Conservation (phyloP, 345 rosid species). For the Melastoma malabathricum region DNA sequence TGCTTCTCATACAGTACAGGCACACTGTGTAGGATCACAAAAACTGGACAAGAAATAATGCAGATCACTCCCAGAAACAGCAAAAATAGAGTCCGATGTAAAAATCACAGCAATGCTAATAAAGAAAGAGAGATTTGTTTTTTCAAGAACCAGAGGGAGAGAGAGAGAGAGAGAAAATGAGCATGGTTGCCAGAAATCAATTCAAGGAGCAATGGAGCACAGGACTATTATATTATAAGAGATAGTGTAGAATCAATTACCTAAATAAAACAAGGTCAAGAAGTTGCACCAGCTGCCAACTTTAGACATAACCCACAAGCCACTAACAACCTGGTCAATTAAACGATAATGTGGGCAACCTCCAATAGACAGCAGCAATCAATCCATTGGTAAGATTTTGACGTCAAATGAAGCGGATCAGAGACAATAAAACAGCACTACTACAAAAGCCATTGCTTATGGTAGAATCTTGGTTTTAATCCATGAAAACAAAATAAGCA, state of each 20-base stretch:
- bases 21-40: slow-evolving; percentile 23
- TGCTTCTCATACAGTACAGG: slow-evolving; percentile 35
- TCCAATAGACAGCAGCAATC: neutral
- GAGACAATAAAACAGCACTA: too few relatives aligned
- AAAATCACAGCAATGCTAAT: too few relatives aligned
- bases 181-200: too few relatives aligned
- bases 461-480: neutral
- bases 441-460: too few relatives aligned
- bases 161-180: too few relatives aligned
- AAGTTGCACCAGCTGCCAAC: slow-evolving; percentile 37
- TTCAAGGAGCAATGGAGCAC: too few relatives aligned
- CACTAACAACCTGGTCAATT: slow-evolving; percentile 29
- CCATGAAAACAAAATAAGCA: slow-evolving; percentile 7
- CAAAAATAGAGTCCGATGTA: too few relatives aligned
- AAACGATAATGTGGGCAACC: too few relatives aligned
- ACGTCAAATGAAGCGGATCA: neutral
- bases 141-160: too few relatives aligned
- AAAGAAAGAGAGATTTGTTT: too few relatives aligned
- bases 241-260: slow-evolving; percentile 11
- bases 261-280: slow-evolving; percentile 33
- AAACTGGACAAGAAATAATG: slow-evolving; percentile 12
- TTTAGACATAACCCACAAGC: slow-evolving; percentile 25
- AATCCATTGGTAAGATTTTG: too few relatives aligned
- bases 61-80: too few relatives aligned
- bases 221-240: neutral